Evolutionary conservation across 129 eudicot species (phyloP), one percentile per base, ranked within the genome.

Genomic region (Rutidosis leptorrhynchoides): DNA sequence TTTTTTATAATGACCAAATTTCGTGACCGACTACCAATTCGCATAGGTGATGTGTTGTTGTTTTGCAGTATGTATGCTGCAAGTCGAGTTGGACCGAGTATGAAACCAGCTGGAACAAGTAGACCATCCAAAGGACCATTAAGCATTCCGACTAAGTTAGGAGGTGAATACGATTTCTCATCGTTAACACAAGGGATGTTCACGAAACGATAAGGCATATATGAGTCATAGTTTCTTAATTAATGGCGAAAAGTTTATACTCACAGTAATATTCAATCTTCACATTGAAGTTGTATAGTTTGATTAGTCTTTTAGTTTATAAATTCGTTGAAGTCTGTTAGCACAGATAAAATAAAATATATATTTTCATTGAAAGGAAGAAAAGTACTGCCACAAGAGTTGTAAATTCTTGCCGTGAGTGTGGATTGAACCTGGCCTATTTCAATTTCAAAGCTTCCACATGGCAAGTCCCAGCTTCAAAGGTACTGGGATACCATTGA

Each of bases 101-200:
- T 43, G 26, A 62, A 68, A 54, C 46, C 67, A 15, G 28, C 43
- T 14, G 72, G 75, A 46, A 65, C 67, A 43, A 61, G 49, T 57
- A 71, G 84, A 77, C 67, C 74, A 25, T 72, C 68, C 54, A 55
- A 80, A 20, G 73, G 78, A 56, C 27, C 72, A 9, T 30, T 81
- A 48, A 67, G 72, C 60, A 63, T 84, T 45, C 86, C 86, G 53
- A 71, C 81, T 59, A 85, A 74, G 68, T 74, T 85, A 62, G 90
- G 95, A 49, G 76, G 81, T 9, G 87, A 87, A 35, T 87, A 87
- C 8, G 95, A 87, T 61, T 83, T 87, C 78, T 83, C 90, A 12
- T 81, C 84, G 23, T 65, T 87, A 61, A 75, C 80, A 3, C 81
- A 87, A 57, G 87, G 90, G 63, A 76, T 81, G 90, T 83, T 81